Evolutionary conservation across 2,329 filamentous ascomycete genomes (phyloP), one percentile per base, ranked within the genome.

Genomic region (Aspergillus jensenii): DNA sequence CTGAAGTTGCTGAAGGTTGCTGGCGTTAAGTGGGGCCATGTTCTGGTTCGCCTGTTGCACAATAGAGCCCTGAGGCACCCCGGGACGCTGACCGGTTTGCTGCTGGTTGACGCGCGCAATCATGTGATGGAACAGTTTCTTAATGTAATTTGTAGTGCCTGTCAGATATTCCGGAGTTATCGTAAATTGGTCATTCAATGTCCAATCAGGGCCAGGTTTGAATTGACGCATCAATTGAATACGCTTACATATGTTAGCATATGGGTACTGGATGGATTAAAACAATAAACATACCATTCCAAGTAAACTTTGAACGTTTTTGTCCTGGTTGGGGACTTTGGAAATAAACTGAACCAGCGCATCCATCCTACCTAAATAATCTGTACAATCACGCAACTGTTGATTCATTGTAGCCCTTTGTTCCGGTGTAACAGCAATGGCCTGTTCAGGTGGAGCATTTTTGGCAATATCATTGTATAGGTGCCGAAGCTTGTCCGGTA

Each of bases 161-260:
- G 70, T 69, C 19, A 79, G 61, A 35, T 75, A 74, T 6, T 79
- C 74, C 2, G 73, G 70, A 4, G 71, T 62, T 25, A 81, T 73
- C 4, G 76, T 80, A 59, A 80, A 74, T 37, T 79, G 67, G 17
- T 81, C 79, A 45, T 75, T 74, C 23, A 77, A 67, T 4, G 68
- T 67, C 71, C 76, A 78, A 37, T 78, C 77, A 19, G 67, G 67
- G 4, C 70, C 67, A 23, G 66, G 59, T 56, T 76, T 78, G 63
- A 77, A 80, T 59, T 81, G 79, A 44, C 74, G 73, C 70, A 79
- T 74, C 50, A 81, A 68, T 62, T 78, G 72, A 40, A 78, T 68
- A 37, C 78, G 76, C 72, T 79, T 61, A 27, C 59, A 56, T 27
- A 57, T 67, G 57, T 60, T 45, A 65, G 58, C 11, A 50, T 52